Evolutionary conservation across 2,329 filamentous ascomycete genomes (phyloP), one percentile per base, ranked within the genome.

Genomic region (Sporothrix humicola): DNA sequence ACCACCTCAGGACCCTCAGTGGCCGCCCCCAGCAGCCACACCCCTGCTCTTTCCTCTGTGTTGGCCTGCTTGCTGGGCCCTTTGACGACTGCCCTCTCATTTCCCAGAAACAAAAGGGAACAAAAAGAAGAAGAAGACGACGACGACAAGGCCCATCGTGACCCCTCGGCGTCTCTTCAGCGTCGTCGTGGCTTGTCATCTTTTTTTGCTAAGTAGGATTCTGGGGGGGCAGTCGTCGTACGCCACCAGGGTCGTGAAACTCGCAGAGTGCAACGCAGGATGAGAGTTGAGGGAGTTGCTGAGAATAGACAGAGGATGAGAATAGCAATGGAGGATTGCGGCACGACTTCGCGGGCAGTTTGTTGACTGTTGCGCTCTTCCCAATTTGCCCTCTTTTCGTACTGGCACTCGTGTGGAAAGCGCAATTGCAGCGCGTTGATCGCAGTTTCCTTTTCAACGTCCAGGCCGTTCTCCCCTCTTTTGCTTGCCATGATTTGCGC

Each of bases 401-500:
- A 26, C 23, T 26, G 23, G 23, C 23, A 26, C 23, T 26, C 23
- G 23, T 7, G 31, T 37, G 31, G 31, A 37, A 37, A 37, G 31
- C 31, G 31, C 31, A 37, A 37, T 37, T 37, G 31, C 2, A 6
- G 31, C 20, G 52, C 59, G 59, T 46, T 23, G 61, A 66, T 66
- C 42, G n/a, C 61, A 66, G 61, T 48, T 66, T 66, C 42, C 61
- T 63, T 44, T 44, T 63, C 58, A n/a, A 23, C 42, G n/a, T 65
- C 61, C 61, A 48, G 61, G 13, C 66, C 48, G 23, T 69, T 42
- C 20, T 56, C 37, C 26, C 26, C 46, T 26, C 23, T 26, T 26
- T 26, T 26, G 23, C 23, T 3, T 26, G 23, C 23, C 23, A 26
- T 26, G 23, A 26, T 26, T 26, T 26, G 23, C 23, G 3, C 23